Evolutionary conservation across 2,329 filamentous ascomycete genomes (phyloP).

Genomic region (Drechslerella coelobrocha): DNA sequence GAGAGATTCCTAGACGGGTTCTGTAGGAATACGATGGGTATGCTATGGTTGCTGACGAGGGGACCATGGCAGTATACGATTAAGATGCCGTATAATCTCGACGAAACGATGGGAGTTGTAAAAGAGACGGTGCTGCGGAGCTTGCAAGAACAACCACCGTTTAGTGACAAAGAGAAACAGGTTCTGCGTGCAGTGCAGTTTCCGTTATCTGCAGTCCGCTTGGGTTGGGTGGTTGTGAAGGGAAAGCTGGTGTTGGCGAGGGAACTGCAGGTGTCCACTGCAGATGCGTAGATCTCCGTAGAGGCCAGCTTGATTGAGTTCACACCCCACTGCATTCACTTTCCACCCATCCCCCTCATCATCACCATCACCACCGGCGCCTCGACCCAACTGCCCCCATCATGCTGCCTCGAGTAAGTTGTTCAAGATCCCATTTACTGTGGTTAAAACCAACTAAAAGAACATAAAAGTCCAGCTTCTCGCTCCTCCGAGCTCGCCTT

Average conservation of each 20-base stretch:
- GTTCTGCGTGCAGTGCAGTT: not conserved
- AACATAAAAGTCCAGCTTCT: too few species aligned
- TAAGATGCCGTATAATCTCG: not conserved
- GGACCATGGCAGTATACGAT: constrained; percentile 20
- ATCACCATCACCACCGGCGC: not conserved
- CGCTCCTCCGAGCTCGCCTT: too few species aligned
- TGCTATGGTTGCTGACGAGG: constrained; percentile 14
- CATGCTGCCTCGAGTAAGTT: too few species aligned
- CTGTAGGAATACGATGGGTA: constrained; percentile 18
- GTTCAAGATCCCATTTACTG: too few species aligned
- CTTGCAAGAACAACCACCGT: not conserved
- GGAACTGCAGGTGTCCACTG: not conserved
- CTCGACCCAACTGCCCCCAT: not conserved
- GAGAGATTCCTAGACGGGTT: not conserved
- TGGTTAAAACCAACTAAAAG: too few species aligned
- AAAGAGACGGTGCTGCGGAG: not conserved
- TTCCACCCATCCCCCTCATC: not conserved
- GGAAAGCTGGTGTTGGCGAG: not conserved
- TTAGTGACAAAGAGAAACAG: constrained; percentile 4
- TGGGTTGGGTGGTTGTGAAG: too few species aligned
- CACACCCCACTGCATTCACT: too few species aligned
- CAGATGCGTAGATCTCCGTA: too few species aligned
- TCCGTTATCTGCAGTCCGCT: too few species aligned
- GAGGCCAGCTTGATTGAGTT: too few species aligned
- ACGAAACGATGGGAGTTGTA: not conserved